A percentile compares a stretch with the other conserved stretches of the same genome.
phyloP scores from a whole-genome alignment of 176 grass and related monocot species.

The Bromus sterilis region DNA sequence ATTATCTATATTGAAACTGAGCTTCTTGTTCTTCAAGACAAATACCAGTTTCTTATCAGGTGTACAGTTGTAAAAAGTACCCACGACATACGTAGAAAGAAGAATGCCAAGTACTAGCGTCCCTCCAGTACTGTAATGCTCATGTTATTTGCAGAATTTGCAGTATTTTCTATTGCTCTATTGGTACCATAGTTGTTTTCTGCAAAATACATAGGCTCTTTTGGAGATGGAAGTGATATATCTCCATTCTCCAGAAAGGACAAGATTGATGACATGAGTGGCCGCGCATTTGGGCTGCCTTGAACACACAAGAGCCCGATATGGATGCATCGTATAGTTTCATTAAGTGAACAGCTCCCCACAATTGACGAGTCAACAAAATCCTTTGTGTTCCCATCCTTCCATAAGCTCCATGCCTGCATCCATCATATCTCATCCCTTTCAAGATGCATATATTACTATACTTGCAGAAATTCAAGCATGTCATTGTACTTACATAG shows the following conservation, averaged over 20 bases:
- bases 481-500: conserved; percentile 27
- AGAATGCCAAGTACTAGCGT: background rate
- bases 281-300: conserved; percentile 17
- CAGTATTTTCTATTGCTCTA: background rate
- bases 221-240: conserved; percentile 23
- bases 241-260: conserved; percentile 24
- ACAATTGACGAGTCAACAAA: conserved; percentile 23
- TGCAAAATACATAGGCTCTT: conserved; percentile 18
- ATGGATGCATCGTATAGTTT: conserved; percentile 24
- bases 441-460: background rate
- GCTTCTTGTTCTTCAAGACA: background rate
- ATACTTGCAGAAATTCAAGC: background rate
- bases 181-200: background rate
- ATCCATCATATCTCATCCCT: background rate
- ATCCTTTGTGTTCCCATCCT: conserved; percentile 15
- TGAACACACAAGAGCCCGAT: conserved; percentile 43
- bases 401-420: conserved; percentile 43
- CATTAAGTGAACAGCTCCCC: background rate
- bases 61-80: background rate
- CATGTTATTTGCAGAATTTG: background rate
- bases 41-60: background rate
- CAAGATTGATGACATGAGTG: conserved; percentile 17
- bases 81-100: background rate
- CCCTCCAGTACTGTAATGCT: background rate
- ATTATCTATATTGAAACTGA: background rate